phyloP scores from a whole-genome alignment of 495 filamentous ascomycete genomes.

The Penicillium cataractarum region DNA sequence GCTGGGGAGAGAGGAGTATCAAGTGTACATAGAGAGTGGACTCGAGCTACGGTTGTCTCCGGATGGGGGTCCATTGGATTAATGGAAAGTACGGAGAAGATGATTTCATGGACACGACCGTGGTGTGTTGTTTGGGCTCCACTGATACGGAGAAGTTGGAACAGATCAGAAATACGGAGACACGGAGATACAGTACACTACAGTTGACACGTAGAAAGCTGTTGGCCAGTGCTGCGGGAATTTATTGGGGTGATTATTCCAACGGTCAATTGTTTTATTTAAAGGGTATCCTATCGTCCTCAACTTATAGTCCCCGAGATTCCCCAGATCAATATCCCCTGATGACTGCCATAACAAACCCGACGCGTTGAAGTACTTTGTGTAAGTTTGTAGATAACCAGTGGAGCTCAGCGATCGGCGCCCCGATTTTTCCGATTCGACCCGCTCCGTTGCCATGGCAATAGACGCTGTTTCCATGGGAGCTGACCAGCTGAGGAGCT shows the following conservation, averaged over 20 bases:
- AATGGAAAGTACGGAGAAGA: neutral
- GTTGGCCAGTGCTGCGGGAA: neutral
- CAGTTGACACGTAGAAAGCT: conserved; percentile 1
- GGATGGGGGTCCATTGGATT: neutral
- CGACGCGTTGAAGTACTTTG: too few species aligned
- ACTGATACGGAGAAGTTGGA: neutral
- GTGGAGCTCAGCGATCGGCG: conserved; percentile 20
- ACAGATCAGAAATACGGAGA: neutral
- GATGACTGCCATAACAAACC: too few species aligned
- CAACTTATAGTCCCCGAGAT: too few species aligned
- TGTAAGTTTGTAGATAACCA: neutral
- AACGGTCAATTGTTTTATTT: too few species aligned
- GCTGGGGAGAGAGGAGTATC: neutral
- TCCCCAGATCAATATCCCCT: neutral
- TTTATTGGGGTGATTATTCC: too few species aligned
- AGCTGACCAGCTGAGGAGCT: conserved; percentile 1
- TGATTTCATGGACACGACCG: neutral
- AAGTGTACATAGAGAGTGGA: neutral
- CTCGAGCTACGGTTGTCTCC: neutral
- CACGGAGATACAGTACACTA: neutral
- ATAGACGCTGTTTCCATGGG: conserved; percentile 18
- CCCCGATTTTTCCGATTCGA: conserved; percentile 17
- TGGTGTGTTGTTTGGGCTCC: conserved; percentile 4
- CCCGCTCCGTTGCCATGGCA: conserved; percentile 15
- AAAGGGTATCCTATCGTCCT: neutral